Percentiles rank a stretch among this genome's conserved stretches.
These are phyloP conservation scores for Stevia rebaudiana DNA, from an alignment of 140 eudicot species.

Conservation along the genomic window DNA sequence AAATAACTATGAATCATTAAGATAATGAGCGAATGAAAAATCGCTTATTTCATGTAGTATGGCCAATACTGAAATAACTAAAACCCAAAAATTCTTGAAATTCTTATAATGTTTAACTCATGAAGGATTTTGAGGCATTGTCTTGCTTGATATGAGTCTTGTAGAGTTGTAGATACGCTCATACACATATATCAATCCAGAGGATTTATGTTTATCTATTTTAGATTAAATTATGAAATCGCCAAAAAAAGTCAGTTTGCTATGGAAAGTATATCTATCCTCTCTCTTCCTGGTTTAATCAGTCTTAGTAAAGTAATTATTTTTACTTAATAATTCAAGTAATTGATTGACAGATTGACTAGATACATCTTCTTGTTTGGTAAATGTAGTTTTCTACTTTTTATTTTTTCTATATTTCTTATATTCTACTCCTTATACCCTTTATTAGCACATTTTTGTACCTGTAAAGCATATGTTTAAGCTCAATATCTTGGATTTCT, in stretches of 20 bases:
- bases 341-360: constrained; percentile 6
- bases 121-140: neutral
- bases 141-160: neutral
- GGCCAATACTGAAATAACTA: neutral
- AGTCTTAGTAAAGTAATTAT: neutral
- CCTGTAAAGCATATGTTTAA: neutral
- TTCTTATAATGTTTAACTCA: neutral
- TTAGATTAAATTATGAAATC: neutral
- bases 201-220: neutral
- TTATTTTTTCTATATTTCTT: neutral
- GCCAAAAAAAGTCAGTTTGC: neutral
- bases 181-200: neutral
- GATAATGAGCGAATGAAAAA: neutral
- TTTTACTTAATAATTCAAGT: constrained; percentile 7
- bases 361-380: constrained; percentile 7
- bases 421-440: constrained; percentile 8
- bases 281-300: neutral
- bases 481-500: neutral
- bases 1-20: neutral
- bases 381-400: constrained; percentile 16
- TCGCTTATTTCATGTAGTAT: neutral
- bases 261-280: neutral
- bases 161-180: no score
- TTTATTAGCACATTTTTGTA: constrained; percentile 12
- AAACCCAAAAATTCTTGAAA: neutral